These are phyloP conservation scores for Tarenaya hassleriana DNA, from an alignment of 345 rosid genomes.

Conservation along the genomic window DNA sequence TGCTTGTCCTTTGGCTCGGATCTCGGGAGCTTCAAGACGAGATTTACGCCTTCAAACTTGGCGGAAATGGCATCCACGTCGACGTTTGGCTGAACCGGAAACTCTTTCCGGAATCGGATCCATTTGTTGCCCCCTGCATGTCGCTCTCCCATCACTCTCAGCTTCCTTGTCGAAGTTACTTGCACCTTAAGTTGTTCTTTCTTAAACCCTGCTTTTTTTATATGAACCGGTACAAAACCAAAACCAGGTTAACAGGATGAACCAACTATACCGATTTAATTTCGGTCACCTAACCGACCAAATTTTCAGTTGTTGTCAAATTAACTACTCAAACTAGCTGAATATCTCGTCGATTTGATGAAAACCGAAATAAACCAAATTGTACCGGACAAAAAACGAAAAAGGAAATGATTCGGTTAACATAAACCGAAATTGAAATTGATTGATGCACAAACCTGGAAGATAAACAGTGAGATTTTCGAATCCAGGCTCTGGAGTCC, in stretches of 20 bases:
- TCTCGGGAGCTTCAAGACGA: slow-evolving; percentile 28
- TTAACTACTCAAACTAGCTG: no score
- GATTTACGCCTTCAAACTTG: slow-evolving; percentile 31
- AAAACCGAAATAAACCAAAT: no score
- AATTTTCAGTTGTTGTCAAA: no score
- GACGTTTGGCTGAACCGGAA: slow-evolving; percentile 20
- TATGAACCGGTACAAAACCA: background rate
- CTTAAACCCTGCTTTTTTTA: slow-evolving; percentile 27
- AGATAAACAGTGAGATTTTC: slow-evolving; percentile 30
- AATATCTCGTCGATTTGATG: no score
- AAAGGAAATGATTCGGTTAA: background rate
- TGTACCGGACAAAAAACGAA: background rate
- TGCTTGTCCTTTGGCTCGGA: slow-evolving; percentile 16
- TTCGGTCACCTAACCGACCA: background rate
- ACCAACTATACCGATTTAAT: background rate
- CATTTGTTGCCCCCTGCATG: slow-evolving; percentile 28
- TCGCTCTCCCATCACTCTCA: slow-evolving; percentile 33
- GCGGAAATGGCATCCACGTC: slow-evolving; percentile 25
- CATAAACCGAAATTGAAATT: no score
- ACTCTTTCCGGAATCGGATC: slow-evolving; percentile 30
- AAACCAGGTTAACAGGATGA: background rate
- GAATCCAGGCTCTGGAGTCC: slow-evolving; percentile 25
- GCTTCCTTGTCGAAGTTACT: slow-evolving; percentile 28
- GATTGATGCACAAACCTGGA: slow-evolving; percentile 25
- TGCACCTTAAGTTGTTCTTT: slow-evolving; percentile 40